phyloP scores from a whole-genome alignment of 306 rosid species.

The Boehmeria nivea region DNA sequence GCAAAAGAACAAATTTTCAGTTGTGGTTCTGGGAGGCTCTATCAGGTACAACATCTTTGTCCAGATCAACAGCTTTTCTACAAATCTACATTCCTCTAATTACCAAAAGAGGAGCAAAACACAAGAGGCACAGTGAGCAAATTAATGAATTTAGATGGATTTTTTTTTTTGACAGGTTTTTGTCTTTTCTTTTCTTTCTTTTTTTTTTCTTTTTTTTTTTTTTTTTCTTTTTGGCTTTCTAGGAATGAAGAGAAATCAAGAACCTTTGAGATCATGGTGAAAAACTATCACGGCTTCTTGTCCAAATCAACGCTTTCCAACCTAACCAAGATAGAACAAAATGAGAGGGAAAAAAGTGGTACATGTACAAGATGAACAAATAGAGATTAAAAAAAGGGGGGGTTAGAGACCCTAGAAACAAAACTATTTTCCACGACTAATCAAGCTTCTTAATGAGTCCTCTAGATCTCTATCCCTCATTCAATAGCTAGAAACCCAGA shows the following conservation, averaged over 20 bases:
- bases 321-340: conserved; percentile 34
- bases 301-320: conserved; percentile 44
- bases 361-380: conserved; percentile 14
- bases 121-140: not conserved
- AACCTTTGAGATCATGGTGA: conserved; percentile 29
- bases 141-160: conserved; percentile 1
- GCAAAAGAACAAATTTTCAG: conserved; percentile 43
- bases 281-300: conserved; percentile 29
- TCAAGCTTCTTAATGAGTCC: too few relatives aligned
- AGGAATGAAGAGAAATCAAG: conserved; percentile 7
- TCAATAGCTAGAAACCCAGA: conserved; percentile 22
- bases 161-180: not conserved
- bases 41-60: conserved; percentile 30
- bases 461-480: conserved; percentile 2
- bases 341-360: conserved; percentile 23
- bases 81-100: conserved; percentile 48
- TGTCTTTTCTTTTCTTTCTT: not conserved
- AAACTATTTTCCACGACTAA: too few relatives aligned
- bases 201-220: not conserved
- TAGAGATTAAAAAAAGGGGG: conserved; percentile 7
- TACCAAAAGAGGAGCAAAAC: conserved; percentile 11
- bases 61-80: conserved; percentile 42
- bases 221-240: not conserved
- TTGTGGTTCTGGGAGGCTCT: conserved; percentile 39
- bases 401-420: conserved; percentile 39